Conservation (phyloP, 2,329 filamentous ascomycete genomes). For the Biscogniauxia marginata region DNA sequence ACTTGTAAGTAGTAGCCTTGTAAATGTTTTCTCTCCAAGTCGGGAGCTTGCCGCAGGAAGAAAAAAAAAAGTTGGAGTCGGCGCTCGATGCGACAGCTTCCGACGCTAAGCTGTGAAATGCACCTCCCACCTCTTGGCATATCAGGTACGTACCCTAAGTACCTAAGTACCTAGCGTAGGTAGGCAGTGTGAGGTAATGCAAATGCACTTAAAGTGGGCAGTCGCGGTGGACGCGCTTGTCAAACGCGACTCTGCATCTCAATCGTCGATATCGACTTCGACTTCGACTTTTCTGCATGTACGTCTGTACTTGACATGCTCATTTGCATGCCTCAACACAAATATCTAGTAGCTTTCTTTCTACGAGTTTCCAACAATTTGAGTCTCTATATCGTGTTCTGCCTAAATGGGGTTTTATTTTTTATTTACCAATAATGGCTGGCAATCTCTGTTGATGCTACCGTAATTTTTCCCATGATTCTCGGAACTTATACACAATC, state of each 20-base stretch:
- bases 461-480: conserved; percentile 11
- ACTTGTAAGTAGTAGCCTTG: background rate
- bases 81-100: background rate
- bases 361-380: no score
- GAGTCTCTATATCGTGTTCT: no score
- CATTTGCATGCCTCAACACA: no score
- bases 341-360: no score
- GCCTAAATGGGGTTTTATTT: no score
- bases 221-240: conserved; percentile 17
- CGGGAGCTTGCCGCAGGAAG: background rate
- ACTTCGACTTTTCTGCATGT: no score
- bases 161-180: background rate
- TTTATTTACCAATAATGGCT: background rate
- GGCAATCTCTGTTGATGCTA: background rate
- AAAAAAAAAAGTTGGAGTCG: background rate
- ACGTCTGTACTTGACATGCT: no score
- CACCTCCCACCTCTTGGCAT: no score
- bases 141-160: conserved; percentile 1
- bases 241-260: conserved; percentile 11
- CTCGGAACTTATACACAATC: background rate
- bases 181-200: background rate
- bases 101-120: no score
- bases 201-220: conserved; percentile 2
- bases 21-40: background rate
- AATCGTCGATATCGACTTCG: no score